Evolutionary conservation across 768 basidiomycete genomes (phyloP).

Genomic region (Boletus eberwhitei): DNA sequence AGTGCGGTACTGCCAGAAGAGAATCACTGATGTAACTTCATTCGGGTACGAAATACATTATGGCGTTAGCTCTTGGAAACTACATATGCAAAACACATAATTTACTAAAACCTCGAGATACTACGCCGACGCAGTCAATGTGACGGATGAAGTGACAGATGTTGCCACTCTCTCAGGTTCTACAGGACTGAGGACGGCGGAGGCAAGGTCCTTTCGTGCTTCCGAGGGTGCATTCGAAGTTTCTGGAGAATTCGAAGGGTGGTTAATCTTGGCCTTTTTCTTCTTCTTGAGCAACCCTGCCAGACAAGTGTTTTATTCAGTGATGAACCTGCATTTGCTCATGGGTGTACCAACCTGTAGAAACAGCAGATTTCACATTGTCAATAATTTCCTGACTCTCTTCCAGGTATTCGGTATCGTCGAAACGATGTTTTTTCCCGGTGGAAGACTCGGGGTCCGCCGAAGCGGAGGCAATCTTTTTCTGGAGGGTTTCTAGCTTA

Average conservation of each 20-base stretch:
- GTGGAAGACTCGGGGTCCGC: slow-evolving; percentile 46
- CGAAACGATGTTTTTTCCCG: slow-evolving; percentile 85
- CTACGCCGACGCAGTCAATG: slow-evolving; percentile 19
- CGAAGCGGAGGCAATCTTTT: slow-evolving; percentile 51
- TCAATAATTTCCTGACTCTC: slow-evolving; percentile 90
- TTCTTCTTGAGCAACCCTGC: slow-evolving; percentile 70
- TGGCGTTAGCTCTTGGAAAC: background rate
- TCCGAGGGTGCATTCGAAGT: slow-evolving; percentile 23
- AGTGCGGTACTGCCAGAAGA: no score
- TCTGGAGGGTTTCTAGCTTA: slow-evolving; percentile 83
- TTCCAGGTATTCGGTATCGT: slow-evolving; percentile 90
- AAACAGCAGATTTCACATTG: slow-evolving; percentile 86
- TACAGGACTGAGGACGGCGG: background rate
- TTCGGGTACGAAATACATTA: background rate
- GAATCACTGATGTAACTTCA: background rate
- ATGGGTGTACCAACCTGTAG: slow-evolving; percentile 54
- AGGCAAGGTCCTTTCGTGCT: background rate
- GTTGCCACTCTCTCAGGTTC: background rate
- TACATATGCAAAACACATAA: background rate
- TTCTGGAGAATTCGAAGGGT: slow-evolving; percentile 12
- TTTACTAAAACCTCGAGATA: background rate
- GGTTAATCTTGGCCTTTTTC: slow-evolving; percentile 58
- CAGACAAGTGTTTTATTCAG: slow-evolving; percentile 19
- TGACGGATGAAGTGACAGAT: background rate
- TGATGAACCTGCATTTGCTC: background rate